Evolutionary conservation across 352 stramenopile species (phyloP), one percentile per base, ranked within the genome.

Genomic region (Phytophthora ohioensis): DNA sequence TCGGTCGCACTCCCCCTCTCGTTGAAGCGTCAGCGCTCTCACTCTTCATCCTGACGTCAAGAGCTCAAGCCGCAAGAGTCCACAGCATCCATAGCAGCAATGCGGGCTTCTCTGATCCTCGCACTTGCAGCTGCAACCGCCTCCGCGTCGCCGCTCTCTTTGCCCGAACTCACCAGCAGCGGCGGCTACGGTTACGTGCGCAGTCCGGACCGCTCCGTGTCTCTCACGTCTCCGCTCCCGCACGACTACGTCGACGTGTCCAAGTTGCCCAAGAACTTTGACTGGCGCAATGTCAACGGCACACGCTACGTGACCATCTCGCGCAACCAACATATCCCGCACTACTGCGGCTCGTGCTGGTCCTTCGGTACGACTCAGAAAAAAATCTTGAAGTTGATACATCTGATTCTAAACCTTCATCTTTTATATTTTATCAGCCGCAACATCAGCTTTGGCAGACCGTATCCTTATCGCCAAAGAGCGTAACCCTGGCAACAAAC

Each of bases 221-320:
- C 80, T 49, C 56, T 96, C 36, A 88, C 81, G 65, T 83, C 78
- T 8, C 73, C 88, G 6, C 83, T 78, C 4, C 86, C 90, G 13
- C 88, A 96, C 65, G 75, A 91, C 31, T 82, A 89, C 51, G 38
- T 97, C 11, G 81, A 93, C 49, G 39, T 71, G 21, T 52, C 66
- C 5, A 77, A 92, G 41, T 70, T 99, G 35, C 98, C 98, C 43
- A 91, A 94, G 70, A 88, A 82, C 62, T 99, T 98, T 71, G 93
- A 97, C 76, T 99, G 97, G 96, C 87, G 88, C 67, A 91, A 84
- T 57, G 61, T 96, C 27, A 93, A 96, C 67, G 81, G 80, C 73
- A 94, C 85, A 49, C 88, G 85, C 76, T 94, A 89, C 54, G 88
- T 93, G 52, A 96, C 79, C 32, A 85, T 96, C 54, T 91, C 82